These are phyloP conservation scores for Capniomyces stellatus DNA, from an alignment of 371 early-diverging fungal genomes.

Conservation along the genomic window DNA sequence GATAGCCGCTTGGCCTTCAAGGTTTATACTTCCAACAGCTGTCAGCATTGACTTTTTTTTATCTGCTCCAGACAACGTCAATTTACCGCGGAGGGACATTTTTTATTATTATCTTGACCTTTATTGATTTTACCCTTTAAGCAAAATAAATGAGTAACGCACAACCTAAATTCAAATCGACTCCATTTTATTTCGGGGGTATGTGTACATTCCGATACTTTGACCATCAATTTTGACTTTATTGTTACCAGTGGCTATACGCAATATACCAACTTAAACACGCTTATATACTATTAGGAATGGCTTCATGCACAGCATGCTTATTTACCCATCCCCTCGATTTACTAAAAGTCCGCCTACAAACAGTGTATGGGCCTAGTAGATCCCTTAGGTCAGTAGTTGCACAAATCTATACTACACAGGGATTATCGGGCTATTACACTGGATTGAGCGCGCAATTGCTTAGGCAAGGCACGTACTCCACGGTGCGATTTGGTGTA, in stretches of 20 bases:
- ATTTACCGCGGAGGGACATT: no score
- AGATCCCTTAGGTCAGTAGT: slow-evolving; percentile 24
- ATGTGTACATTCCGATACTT: neutral
- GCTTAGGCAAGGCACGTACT: slow-evolving; percentile 53
- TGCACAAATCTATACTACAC: slow-evolving; percentile 25
- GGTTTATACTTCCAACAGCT: no score
- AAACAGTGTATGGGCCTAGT: slow-evolving; percentile 38
- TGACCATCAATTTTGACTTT: neutral
- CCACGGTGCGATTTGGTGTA: slow-evolving; percentile 55
- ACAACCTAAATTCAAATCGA: no score
- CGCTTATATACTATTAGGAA: neutral
- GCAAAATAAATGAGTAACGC: neutral
- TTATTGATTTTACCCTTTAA: no score
- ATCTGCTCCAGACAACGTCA: no score
- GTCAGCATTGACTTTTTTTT: no score
- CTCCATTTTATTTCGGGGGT: slow-evolving; percentile 2
- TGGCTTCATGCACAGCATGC: neutral
- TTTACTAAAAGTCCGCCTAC: slow-evolving; percentile 67
- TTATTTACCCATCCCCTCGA: slow-evolving; percentile 49
- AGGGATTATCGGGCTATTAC: slow-evolving; percentile 34
- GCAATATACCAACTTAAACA: neutral
- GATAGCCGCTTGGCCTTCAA: no score
- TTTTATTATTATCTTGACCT: no score
- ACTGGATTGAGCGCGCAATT: slow-evolving; percentile 52
- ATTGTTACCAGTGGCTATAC: neutral